A percentile compares a stretch with the other conserved stretches of the same genome.
Evolutionary conservation across 2,329 filamentous ascomycete genomes (phyloP).

Genomic region (Neofusicoccum cordaticola): DNA sequence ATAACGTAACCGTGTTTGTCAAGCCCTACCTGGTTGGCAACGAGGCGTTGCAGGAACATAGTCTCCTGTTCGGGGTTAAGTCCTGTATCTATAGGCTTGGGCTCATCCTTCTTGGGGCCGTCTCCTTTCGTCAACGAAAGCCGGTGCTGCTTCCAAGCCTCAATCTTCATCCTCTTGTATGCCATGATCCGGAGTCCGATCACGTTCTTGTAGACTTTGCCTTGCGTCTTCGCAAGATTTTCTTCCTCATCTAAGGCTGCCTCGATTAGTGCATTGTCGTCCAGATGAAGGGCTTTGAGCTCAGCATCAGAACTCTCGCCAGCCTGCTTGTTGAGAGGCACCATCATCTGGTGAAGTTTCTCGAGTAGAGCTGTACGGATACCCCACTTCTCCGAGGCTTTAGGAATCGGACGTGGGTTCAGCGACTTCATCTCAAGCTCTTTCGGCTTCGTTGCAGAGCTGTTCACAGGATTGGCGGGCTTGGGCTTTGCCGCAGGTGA

Average conservation of each 20-base stretch:
- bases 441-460: slow-evolving; percentile 7
- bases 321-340: slow-evolving; percentile 64
- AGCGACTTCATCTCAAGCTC: slow-evolving; percentile 47
- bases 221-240: slow-evolving; percentile 63
- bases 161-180: slow-evolving; percentile 70
- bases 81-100: slow-evolving; percentile 64
- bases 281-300: slow-evolving; percentile 57
- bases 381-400: slow-evolving; percentile 41
- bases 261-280: slow-evolving; percentile 65
- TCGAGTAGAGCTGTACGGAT: slow-evolving; percentile 46
- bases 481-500: slow-evolving; percentile 19
- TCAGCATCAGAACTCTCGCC: slow-evolving; percentile 51
- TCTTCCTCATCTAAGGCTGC: slow-evolving; percentile 77
- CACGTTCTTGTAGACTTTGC: slow-evolving; percentile 74
- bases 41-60: slow-evolving; percentile 58
- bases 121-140: slow-evolving; percentile 25
- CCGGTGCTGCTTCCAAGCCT: slow-evolving; percentile 68
- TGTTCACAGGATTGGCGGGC: slow-evolving; percentile 16
- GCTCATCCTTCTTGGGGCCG: slow-evolving; percentile 27
- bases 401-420: slow-evolving; percentile 64
- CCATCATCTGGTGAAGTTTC: slow-evolving; percentile 63
- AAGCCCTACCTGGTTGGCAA: slow-evolving; percentile 64
- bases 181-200: slow-evolving; percentile 77
- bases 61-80: slow-evolving; percentile 68
- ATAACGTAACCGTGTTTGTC: slow-evolving; percentile 73